Evolutionary conservation across 2,329 filamentous ascomycete genomes (phyloP).

Genomic region (Cytospora paraplurivora): DNA sequence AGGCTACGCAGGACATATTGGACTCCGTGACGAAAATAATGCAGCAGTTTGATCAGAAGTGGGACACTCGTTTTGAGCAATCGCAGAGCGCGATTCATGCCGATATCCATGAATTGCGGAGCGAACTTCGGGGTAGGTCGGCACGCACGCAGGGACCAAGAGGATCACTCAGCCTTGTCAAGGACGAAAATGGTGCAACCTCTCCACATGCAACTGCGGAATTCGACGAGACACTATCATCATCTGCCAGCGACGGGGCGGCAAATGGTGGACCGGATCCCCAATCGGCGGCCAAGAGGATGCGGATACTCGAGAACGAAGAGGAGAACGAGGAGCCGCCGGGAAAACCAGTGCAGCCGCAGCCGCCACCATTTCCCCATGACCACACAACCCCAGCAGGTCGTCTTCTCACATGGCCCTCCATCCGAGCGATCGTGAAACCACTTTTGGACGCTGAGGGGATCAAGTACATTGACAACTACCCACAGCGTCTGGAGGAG

Average conservation of each 20-base stretch:
- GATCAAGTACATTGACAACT: constrained; percentile 64
- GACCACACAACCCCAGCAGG: constrained; percentile 92
- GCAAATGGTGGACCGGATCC: constrained; percentile 22
- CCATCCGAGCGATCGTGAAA: constrained; percentile 66
- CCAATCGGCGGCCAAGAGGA: constrained; percentile 34
- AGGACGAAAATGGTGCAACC: constrained; percentile 13
- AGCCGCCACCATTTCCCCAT: constrained; percentile 71
- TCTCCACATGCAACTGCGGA: constrained; percentile 16
- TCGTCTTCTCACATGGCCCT: constrained; percentile 72
- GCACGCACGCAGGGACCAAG: constrained; percentile 11
- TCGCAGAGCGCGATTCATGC: constrained; percentile 38
- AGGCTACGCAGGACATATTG: constrained; percentile 61
- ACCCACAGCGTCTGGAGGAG: constrained; percentile 76
- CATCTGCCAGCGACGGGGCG: constrained; percentile 19
- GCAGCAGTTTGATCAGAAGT: constrained; percentile 27
- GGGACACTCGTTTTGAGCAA: constrained; percentile 39
- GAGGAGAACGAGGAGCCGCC: constrained; percentile 36
- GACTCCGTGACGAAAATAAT: constrained; percentile 53
- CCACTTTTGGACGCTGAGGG: constrained; percentile 50
- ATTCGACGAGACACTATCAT: constrained; percentile 13
- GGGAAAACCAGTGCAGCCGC: constrained; percentile 49
- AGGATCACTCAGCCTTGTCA: background rate
- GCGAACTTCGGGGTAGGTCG: constrained; percentile 10
- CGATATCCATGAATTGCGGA: constrained; percentile 29
- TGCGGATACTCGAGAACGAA: constrained; percentile 38